Evolutionary conservation across 192 early-diverging fungal genomes (phyloP).

Genomic region (Coemansia sp.): DNA sequence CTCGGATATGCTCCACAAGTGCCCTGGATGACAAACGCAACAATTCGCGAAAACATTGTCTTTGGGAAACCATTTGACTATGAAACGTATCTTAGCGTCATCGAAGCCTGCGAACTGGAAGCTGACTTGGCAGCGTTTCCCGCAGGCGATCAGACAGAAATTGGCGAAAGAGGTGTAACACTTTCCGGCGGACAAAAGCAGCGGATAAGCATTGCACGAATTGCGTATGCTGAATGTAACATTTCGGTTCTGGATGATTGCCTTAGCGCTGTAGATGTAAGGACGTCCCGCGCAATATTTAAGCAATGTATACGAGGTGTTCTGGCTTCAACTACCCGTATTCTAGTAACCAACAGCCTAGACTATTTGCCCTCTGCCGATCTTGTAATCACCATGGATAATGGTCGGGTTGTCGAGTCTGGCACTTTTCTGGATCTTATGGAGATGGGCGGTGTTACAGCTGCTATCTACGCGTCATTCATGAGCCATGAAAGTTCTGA

Average conservation of each 20-base stretch:
- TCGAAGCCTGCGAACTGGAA: constrained; percentile 70
- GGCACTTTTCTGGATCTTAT: constrained; percentile 59
- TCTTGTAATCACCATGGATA: constrained; percentile 50
- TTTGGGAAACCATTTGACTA: constrained; percentile 66
- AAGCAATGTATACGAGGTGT: constrained; percentile 46
- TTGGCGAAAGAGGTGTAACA: constrained; percentile 67
- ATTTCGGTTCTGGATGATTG: constrained; percentile 82
- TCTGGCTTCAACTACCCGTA: constrained; percentile 59
- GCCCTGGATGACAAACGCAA: constrained; percentile 62
- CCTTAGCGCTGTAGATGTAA: constrained; percentile 60
- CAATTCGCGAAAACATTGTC: constrained; percentile 70
- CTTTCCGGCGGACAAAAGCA: constrained; percentile 75
- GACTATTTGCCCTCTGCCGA: constrained; percentile 53
- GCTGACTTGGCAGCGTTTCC: constrained; percentile 64
- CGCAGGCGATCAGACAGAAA: constrained; percentile 68
- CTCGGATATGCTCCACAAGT: constrained; percentile 55
- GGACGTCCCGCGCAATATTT: constrained; percentile 53
- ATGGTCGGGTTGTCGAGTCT: constrained; percentile 55
- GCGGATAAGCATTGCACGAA: constrained; percentile 75
- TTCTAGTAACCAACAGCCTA: constrained; percentile 60
- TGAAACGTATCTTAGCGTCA: constrained; percentile 61
- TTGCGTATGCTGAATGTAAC: constrained; percentile 68
- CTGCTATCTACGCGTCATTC: constrained; percentile 47
- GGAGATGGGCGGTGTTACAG: constrained; percentile 26
- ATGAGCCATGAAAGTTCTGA: constrained; percentile 15